These are phyloP conservation scores for Penicillium sp. DNA, from an alignment of 2,329 filamentous ascomycete species.

Conservation along the genomic window DNA sequence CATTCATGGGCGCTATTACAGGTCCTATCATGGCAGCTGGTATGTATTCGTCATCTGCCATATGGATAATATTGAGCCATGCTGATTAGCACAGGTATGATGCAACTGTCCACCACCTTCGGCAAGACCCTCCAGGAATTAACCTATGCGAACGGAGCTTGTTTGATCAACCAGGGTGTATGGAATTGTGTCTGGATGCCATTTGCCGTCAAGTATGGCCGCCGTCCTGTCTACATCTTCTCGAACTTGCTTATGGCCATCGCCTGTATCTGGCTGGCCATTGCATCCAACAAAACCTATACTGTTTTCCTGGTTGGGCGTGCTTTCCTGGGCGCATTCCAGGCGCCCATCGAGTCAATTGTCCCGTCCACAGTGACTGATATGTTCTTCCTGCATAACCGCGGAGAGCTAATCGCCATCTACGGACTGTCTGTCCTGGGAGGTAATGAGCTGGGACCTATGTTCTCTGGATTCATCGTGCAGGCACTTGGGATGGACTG, in stretches of 20 bases:
- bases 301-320: slow-evolving; percentile 16
- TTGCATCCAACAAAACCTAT: slow-evolving; percentile 13
- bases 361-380: slow-evolving; percentile 18
- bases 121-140: slow-evolving; percentile 7
- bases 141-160: slow-evolving; percentile 14
- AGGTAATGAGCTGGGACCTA: slow-evolving; percentile 26
- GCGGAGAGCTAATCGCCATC: slow-evolving; percentile 14
- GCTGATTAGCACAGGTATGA: slow-evolving; percentile 9
- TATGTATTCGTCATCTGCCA: not conserved
- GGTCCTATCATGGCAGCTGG: slow-evolving; percentile 24
- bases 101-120: slow-evolving; percentile 7
- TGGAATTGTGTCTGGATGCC: slow-evolving; percentile 19
- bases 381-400: slow-evolving; percentile 19
- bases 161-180: slow-evolving; percentile 16
- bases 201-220: slow-evolving; percentile 21
- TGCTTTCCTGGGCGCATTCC: slow-evolving; percentile 20
- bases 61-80: not conserved
- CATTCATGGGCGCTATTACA: slow-evolving; percentile 17
- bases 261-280: slow-evolving; percentile 20
- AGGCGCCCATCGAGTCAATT: slow-evolving; percentile 25
- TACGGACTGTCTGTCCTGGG: slow-evolving; percentile 23
- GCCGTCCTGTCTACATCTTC: slow-evolving; percentile 17
- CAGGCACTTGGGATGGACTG: slow-evolving; percentile 15
- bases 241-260: slow-evolving; percentile 16
- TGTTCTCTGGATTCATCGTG: slow-evolving; percentile 24